phyloP scores from a whole-genome alignment of 163 green algal species.

The Botryococcus braunii region DNA sequence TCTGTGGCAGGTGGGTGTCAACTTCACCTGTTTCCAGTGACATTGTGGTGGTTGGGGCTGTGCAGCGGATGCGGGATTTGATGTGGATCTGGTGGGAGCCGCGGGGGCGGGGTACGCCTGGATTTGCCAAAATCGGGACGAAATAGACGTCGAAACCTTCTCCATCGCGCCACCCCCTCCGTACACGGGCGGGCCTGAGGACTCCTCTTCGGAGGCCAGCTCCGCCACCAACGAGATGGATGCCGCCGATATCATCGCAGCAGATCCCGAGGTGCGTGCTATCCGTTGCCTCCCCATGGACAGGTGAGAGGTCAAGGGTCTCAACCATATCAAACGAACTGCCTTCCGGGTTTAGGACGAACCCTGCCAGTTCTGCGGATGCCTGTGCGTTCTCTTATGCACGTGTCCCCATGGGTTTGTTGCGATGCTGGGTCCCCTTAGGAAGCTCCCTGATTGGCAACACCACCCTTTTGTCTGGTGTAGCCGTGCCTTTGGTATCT shows the following conservation, averaged over 20 bases:
- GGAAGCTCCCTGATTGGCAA: too few species aligned
- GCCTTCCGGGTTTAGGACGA: too few species aligned
- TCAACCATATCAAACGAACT: too few species aligned
- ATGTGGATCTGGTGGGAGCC: conserved; percentile 23
- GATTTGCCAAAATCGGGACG: conserved; percentile 4
- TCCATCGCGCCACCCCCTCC: conserved; percentile 27
- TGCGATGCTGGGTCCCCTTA: too few species aligned
- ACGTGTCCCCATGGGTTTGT: too few species aligned
- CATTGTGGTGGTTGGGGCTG: neutral
- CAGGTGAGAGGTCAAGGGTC: too few species aligned
- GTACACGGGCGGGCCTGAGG: neutral
- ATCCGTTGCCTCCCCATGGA: too few species aligned
- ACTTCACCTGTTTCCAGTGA: neutral
- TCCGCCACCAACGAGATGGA: neutral
- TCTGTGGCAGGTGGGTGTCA: neutral
- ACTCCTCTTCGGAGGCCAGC: conserved; percentile 7
- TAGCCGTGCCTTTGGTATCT: too few species aligned
- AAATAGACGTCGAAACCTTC: conserved; percentile 15
- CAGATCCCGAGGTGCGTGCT: conserved; percentile 5
- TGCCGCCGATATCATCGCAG: neutral
- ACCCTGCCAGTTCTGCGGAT: too few species aligned
- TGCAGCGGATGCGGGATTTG: conserved; percentile 23
- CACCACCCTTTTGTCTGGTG: too few species aligned
- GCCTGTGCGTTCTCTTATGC: too few species aligned
- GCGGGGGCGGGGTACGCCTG: conserved; percentile 53